Base-by-base conservation (phyloP, 176 grass and related monocot genomes). In the Cenchrus purpureus region DNA sequence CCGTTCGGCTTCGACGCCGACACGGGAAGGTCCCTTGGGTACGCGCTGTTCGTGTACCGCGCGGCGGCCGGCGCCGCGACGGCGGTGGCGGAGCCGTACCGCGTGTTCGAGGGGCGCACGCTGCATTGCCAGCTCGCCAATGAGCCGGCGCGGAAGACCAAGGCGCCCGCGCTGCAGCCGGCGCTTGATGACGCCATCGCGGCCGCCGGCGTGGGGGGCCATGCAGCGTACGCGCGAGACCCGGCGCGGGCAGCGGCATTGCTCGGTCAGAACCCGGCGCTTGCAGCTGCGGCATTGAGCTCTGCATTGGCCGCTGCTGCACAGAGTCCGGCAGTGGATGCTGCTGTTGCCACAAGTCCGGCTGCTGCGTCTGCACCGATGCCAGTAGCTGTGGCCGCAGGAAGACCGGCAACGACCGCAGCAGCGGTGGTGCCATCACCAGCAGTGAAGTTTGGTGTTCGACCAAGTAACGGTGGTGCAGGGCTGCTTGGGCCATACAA, bases 31-130 rank as follows among this genome's bases (percentile, higher is more conserved):
- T 93, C 89, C 2, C 74, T 85, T 69, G 94, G 94, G 4, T 97
- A 88, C 81, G 91, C 94, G 4, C 82, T 97, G 44, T 91, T 97
- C 65, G 62, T 97, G 73, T 94, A 97, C 82, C 92, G 77, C 12
- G 79, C 85, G 4, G 51, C 82, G 46, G 94, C 73, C 60, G 89
- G 79, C 64, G 86, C 87, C 53, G 83, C 11, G 58, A 88, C 66
- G 80, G 89, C 89, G 17, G 51, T 97, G 32, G 89, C 86, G 78
- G 85, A 94, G 79, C 94, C 94, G 12, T 76, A 87, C 91, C 92
- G 91, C 52, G 89, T 87, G 61, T 92, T 94, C 62, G 85, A 90
- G 78, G 87, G 92, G 4, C 88, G 88, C 22, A 77, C 84, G 62
- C 79, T 97, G 74, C 94, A 83, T 15, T 94, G 94, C 72, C 85